Evolutionary conservation across 257 asterid species (phyloP).

Genomic region (Ilex asprella): DNA sequence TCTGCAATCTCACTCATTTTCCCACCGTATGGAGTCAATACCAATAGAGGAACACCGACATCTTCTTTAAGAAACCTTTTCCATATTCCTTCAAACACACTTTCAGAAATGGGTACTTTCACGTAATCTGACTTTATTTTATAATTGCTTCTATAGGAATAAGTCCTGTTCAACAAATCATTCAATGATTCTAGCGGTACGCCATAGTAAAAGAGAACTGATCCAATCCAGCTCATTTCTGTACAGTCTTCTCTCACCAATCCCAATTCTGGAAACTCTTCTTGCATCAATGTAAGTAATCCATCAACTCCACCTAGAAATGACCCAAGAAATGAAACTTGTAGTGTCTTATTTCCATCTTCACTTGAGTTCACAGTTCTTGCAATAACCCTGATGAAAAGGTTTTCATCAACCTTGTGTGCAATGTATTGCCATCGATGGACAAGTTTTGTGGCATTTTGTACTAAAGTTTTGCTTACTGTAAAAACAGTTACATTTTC

Average conservation of each 20-base stretch:
- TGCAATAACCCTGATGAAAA: no score
- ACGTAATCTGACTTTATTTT: constrained; percentile 34
- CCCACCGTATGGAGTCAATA: background rate
- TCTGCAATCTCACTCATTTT: constrained; percentile 24
- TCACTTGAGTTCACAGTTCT: no score
- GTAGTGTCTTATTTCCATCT: no score
- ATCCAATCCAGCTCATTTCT: constrained; percentile 28
- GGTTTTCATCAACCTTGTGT: no score
- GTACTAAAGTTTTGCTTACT: no score
- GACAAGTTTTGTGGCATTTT: no score
- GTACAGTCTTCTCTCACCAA: constrained; percentile 23
- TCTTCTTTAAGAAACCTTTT: constrained; percentile 16
- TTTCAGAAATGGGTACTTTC: constrained; percentile 22
- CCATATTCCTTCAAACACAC: constrained; percentile 25
- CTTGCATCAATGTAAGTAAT: constrained; percentile 11
- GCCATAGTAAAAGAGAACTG: constrained; percentile 7
- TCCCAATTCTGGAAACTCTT: constrained; percentile 30
- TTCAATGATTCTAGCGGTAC: constrained; percentile 11
- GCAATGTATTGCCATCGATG: no score
- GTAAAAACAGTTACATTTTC: no score
- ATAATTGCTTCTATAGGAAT: background rate
- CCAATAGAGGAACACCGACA: constrained; percentile 5
- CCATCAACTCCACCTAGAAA: constrained; percentile 27
- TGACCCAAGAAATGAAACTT: constrained; percentile 11
- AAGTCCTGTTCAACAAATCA: constrained; percentile 20